phyloP scores from a whole-genome alignment of 306 rosid genomes.

The Vachellia pachyceras region DNA sequence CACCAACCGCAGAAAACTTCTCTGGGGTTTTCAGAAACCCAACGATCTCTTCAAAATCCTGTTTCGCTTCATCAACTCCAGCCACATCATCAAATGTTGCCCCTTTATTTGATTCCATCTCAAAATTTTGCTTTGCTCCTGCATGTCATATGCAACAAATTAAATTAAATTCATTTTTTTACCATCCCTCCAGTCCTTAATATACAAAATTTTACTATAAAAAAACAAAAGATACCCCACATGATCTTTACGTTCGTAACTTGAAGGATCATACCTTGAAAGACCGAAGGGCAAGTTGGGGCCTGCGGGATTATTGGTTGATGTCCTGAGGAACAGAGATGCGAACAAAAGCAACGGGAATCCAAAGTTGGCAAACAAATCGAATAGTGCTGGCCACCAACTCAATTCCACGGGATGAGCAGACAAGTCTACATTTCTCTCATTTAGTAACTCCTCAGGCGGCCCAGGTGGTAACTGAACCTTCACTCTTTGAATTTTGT shows the following conservation, averaged over 20 bases:
- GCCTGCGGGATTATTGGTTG: constrained; percentile 61
- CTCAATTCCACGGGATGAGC: constrained; percentile 61
- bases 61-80: constrained; percentile 89
- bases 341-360: constrained; percentile 73
- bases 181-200: too few species aligned
- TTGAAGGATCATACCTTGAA: constrained; percentile 55
- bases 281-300: constrained; percentile 82
- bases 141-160: constrained; percentile 3
- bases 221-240: too few species aligned
- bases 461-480: constrained; percentile 79
- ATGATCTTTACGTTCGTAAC: neutral
- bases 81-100: constrained; percentile 83
- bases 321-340: constrained; percentile 50
- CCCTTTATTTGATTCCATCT: constrained; percentile 87
- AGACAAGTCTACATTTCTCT: constrained; percentile 67
- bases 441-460: constrained; percentile 63
- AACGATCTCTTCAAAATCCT: constrained; percentile 82
- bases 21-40: constrained; percentile 80
- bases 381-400: constrained; percentile 54
- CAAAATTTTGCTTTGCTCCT: constrained; percentile 80
- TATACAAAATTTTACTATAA: too few species aligned
- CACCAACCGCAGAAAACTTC: constrained; percentile 79
- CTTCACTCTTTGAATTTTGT: constrained; percentile 70
- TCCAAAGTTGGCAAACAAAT: constrained; percentile 66
- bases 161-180: neutral